Conservation (phyloP, 1,139 yeast genomes). For the Geotrichum europaeum region DNA sequence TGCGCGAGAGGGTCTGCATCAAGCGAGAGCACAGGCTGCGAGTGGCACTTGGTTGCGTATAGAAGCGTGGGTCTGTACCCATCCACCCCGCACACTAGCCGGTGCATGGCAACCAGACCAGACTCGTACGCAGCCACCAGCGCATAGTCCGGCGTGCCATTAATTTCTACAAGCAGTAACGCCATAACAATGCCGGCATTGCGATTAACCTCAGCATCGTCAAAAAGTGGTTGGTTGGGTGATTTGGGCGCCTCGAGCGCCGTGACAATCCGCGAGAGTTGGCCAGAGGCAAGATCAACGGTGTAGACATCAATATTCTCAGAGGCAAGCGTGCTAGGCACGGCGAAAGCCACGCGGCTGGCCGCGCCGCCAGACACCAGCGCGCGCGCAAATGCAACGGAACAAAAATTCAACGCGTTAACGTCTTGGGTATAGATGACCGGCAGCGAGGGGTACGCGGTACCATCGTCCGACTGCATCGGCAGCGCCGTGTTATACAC, state of each 20-base stretch:
- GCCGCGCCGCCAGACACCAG: not conserved
- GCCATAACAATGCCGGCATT: conserved; percentile 39
- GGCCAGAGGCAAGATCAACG: conserved; percentile 17
- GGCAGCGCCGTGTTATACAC: conserved; percentile 19
- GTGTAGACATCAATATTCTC: conserved; percentile 35
- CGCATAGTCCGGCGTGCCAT: conserved; percentile 7
- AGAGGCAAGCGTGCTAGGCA: conserved; percentile 37
- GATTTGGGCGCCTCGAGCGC: conserved; percentile 14
- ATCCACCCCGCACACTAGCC: conserved; percentile 3
- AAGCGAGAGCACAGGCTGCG: conserved; percentile 35
- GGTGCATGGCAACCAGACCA: conserved; percentile 33
- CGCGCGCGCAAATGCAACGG: conserved; percentile 25
- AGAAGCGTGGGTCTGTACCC: conserved; percentile 14
- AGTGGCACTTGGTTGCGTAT: conserved; percentile 27
- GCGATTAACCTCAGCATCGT: conserved; percentile 3
- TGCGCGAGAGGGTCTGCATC: conserved; percentile 18
- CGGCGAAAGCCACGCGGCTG: conserved; percentile 26
- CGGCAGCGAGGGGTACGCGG: conserved; percentile 30
- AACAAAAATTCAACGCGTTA: conserved; percentile 39
- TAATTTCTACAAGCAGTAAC: conserved; percentile 21
- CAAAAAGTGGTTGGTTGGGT: conserved; percentile 4
- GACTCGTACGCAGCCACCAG: conserved; percentile 38
- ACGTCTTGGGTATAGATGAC: conserved; percentile 35
- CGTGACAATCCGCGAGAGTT: conserved; percentile 22
- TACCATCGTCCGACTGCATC: conserved; percentile 16